Evolutionary conservation across 257 asterid species (phyloP).

Genomic region (Catharanthus roseus): DNA sequence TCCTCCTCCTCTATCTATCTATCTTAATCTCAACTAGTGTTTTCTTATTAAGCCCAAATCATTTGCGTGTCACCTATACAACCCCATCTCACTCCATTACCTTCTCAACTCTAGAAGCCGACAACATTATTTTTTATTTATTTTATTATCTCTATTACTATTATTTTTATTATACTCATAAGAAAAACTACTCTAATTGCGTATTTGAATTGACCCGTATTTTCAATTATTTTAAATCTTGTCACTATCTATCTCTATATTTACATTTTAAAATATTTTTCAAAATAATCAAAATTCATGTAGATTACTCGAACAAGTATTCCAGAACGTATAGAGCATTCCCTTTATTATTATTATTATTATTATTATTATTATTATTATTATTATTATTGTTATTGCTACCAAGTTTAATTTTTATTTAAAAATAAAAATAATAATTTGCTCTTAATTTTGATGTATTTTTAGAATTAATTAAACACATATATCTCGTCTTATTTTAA

Average conservation of each 20-base stretch:
- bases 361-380: too few relatives aligned
- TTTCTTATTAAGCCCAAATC: neutral
- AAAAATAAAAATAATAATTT: too few relatives aligned
- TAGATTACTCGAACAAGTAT: neutral
- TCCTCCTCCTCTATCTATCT: too few relatives aligned
- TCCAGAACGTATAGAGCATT: too few relatives aligned
- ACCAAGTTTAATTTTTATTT: too few relatives aligned
- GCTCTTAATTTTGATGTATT: too few relatives aligned
- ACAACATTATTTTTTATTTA: neutral
- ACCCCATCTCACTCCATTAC: neutral
- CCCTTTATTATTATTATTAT: too few relatives aligned
- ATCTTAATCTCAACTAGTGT: constrained; percentile 6
- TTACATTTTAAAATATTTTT: too few relatives aligned
- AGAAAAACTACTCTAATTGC: neutral
- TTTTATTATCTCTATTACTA: neutral
- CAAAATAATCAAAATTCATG: neutral
- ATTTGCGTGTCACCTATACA: neutral
- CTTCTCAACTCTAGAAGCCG: neutral
- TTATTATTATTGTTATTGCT: too few relatives aligned
- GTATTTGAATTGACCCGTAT: neutral
- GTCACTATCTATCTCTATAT: neutral
- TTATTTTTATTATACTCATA: neutral
- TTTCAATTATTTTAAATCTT: neutral
- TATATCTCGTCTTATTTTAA: too few relatives aligned
- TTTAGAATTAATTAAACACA: too few relatives aligned